Base-by-base conservation (phyloP, 2,329 filamentous ascomycete genomes). In the Trichocomaceae sp. region DNA sequence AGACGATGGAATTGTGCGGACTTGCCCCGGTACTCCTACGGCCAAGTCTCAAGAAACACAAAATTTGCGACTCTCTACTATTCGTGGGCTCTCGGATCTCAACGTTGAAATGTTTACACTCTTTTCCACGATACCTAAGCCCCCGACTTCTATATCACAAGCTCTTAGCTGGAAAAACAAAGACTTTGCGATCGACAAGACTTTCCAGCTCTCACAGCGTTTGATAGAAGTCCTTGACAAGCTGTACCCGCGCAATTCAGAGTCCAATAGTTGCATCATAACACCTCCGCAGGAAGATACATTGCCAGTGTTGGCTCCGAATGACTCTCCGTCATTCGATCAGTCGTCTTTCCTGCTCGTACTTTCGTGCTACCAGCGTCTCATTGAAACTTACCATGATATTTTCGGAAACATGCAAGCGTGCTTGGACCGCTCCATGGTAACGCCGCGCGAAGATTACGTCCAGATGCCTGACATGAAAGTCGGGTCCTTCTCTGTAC, bases 381-480 rank as follows among this genome's bases (percentile, higher is more conserved):
- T 52, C 19, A 47, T 52, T 37, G 50, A 52, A 29, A 47, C 42
- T 12, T 52, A 52, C 29, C 26, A 52, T 47, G 26, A 35, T 13
- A 39, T 52, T n/a, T 52, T 52, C 12, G 50, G 26, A 13, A 52
- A 52, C 12, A 52, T 52, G 50, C 50, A 52, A 35, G 50, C 50
- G 20, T 52, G 50, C 31, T 29, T 52, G 42, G 50, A 52, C 42
- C 50, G 50, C 17, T 52, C 42, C 17, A 26, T 17, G 13, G 42
- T 52, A 35, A 52, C 50, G 2, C 31, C 42, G 5, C 50, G 50
- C 19, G 50, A 52, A 52, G 50, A 52, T 26, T 52, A 52, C 20
- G 50, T 52, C 42, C 29, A 52, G 13, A 33, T 52, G 13, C 50
- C 50, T 22, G 19, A 33, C 22, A 35, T 52, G 29, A 22, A 52